These are phyloP conservation scores for Pythium sukuiense DNA, from an alignment of 352 stramenopile species.

Conservation along the genomic window DNA sequence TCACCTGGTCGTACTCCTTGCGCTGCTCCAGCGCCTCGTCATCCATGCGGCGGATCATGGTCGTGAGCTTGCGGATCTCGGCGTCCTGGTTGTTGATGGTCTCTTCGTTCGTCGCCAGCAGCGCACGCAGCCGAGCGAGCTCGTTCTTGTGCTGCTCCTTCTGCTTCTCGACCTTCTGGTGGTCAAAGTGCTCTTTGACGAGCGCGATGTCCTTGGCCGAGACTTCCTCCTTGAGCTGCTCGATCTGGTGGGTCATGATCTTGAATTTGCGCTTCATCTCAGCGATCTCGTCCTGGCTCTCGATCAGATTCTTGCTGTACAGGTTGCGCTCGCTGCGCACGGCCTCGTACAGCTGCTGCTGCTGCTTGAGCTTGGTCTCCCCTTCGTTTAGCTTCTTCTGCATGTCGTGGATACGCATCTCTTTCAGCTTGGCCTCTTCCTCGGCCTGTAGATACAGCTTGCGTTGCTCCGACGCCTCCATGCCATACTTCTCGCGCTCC, in stretches of 20 bases:
- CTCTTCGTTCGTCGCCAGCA: conserved; percentile 89
- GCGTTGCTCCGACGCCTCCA: conserved; percentile 82
- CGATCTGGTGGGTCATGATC: conserved; percentile 95
- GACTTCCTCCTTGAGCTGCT: conserved; percentile 97
- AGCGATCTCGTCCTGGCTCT: conserved; percentile 94
- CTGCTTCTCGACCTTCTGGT: conserved; percentile 95
- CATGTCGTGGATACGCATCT: conserved; percentile 82
- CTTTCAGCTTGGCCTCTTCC: conserved; percentile 77
- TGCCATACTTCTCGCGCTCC: conserved; percentile 91
- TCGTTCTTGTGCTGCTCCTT: conserved; percentile 94
- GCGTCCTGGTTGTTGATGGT: conserved; percentile 94
- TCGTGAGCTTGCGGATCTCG: conserved; percentile 92
- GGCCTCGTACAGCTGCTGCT: conserved; percentile 95
- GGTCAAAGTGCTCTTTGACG: conserved; percentile 96
- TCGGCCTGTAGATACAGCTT: conserved; percentile 84
- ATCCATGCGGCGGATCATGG: conserved; percentile 93
- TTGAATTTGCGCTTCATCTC: conserved; percentile 98
- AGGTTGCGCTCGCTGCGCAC: conserved; percentile 94
- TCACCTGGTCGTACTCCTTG: conserved; percentile 96
- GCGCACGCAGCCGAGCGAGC: conserved; percentile 85
- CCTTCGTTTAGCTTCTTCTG: conserved; percentile 89
- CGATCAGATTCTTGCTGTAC: conserved; percentile 96
- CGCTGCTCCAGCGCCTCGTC: conserved; percentile 92
- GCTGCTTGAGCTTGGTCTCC: conserved; percentile 95
- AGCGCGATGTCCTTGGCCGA: conserved; percentile 93